Evolutionary conservation across 345 rosid species (phyloP).

Genomic region (sweet orange (Citrus sinensis)): DVS_A1.0 CM039169.1:2168001-2168500

Average conservation of each 20-base stretch:
- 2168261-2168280: constrained; percentile 32
- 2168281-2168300: constrained; percentile 38
- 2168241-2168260: constrained; percentile 42
- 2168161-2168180: not conserved
- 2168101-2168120: constrained; percentile 33
- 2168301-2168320: constrained; percentile 32
- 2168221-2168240: constrained; percentile 30
- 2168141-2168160: not conserved
- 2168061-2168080: constrained; percentile 28
- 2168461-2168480: not conserved
- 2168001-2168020: constrained; percentile 15
- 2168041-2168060: constrained; percentile 35
- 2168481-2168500: not conserved
- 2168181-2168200: constrained; percentile 10
- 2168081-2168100: constrained; percentile 36
- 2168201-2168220: constrained; percentile 50
- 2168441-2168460: not conserved
- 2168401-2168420: constrained; percentile 38
- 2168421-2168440: constrained; percentile 49
- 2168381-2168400: constrained; percentile 41
- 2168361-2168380: constrained; percentile 39
- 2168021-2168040: constrained; percentile 34
- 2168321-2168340: constrained; percentile 27
- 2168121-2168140: constrained; percentile 21
- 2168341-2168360: constrained; percentile 24